These are phyloP conservation scores for Castanea crenata DNA, from an alignment of 306 rosid species.

Conservation along the genomic window DNA sequence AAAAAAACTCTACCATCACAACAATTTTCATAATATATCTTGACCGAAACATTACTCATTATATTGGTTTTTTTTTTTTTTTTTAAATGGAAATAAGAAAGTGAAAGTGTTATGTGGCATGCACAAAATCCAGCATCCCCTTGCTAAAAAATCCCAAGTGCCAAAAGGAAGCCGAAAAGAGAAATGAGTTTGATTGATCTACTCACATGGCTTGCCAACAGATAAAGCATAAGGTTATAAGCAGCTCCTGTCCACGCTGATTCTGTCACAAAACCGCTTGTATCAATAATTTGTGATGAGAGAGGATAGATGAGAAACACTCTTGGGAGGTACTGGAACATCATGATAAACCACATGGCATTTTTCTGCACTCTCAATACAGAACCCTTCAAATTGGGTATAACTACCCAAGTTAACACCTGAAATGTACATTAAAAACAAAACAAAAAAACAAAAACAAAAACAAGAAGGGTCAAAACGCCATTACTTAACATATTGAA, in stretches of 20 bases:
- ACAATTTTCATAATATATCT: too few relatives aligned
- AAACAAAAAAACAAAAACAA: background rate
- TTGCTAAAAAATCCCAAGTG: too few relatives aligned
- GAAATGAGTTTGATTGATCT: background rate
- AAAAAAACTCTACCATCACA: too few relatives aligned
- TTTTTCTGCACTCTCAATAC: slow-evolving; percentile 77
- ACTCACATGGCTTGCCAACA: slow-evolving; percentile 98
- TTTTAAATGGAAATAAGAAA: too few relatives aligned
- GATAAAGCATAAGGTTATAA: slow-evolving; percentile 84
- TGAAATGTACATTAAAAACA: slow-evolving; percentile 17
- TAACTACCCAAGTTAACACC: slow-evolving; percentile 87
- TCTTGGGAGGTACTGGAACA: slow-evolving; percentile 83
- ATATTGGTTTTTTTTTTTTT: too few relatives aligned
- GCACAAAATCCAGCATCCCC: too few relatives aligned
- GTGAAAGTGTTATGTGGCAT: too few relatives aligned
- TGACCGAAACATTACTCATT: too few relatives aligned
- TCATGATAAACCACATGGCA: slow-evolving; percentile 69
- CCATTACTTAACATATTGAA: background rate
- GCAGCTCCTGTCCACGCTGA: slow-evolving; percentile 99
- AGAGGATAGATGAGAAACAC: slow-evolving; percentile 82
- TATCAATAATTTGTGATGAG: slow-evolving; percentile 81
- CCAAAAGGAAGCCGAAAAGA: too few relatives aligned
- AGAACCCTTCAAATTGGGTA: slow-evolving; percentile 77
- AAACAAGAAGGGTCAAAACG: background rate
- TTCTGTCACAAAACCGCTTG: slow-evolving; percentile 86